Evolutionary conservation across 139 green algal species (phyloP).

Genomic region (Dunaliella primolecta): DNA sequence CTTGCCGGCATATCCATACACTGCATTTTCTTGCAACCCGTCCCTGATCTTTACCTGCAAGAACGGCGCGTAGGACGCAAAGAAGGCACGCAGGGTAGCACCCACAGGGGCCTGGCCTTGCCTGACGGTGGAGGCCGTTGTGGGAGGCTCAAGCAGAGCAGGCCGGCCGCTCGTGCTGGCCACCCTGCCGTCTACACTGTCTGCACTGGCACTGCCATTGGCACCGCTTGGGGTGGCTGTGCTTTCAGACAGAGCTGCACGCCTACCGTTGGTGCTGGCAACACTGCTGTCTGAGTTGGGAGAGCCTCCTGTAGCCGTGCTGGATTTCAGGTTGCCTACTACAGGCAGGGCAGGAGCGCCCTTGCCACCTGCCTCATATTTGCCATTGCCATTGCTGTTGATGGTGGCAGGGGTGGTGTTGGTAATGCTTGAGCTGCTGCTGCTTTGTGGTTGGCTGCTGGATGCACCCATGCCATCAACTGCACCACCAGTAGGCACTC

Average conservation of each 20-base stretch:
- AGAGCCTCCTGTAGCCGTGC: constrained; percentile 14
- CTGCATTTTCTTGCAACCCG: too few relatives aligned
- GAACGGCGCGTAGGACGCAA: constrained; percentile 20
- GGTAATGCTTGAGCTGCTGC: background rate
- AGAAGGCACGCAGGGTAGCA: background rate
- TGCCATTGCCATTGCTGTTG: too few relatives aligned
- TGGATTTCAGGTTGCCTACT: too few relatives aligned
- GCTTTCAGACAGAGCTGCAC: too few relatives aligned
- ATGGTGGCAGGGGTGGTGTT: background rate
- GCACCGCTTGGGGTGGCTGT: too few relatives aligned
- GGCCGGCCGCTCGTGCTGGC: background rate
- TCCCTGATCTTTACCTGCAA: constrained; percentile 35
- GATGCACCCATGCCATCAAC: too few relatives aligned
- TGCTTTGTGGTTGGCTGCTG: background rate
- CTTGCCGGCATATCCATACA: too few relatives aligned
- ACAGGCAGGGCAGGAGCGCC: constrained; percentile 17
- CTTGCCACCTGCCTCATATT: too few relatives aligned
- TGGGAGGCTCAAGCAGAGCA: background rate
- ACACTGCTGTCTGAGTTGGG: background rate
- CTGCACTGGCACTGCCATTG: too few relatives aligned
- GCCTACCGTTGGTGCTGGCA: background rate
- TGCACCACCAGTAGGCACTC: too few relatives aligned
- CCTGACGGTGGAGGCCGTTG: background rate
- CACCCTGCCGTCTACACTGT: too few relatives aligned
- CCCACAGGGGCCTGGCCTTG: background rate